Evolutionary conservation across 1,284 basidiomycete genomes (phyloP).

Genomic region (Paramarasmius palmivorus): DNA sequence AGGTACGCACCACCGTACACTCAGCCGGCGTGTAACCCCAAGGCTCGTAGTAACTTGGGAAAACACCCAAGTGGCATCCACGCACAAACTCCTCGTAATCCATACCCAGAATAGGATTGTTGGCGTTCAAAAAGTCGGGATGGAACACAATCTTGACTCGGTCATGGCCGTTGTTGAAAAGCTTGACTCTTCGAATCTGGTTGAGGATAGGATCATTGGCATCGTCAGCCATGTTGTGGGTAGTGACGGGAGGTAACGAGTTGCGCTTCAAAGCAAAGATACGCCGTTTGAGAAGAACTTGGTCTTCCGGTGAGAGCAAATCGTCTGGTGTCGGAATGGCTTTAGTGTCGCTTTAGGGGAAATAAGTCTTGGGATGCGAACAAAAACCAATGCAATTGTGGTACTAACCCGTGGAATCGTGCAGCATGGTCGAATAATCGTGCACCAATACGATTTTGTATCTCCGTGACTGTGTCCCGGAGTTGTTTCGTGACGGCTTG

Average conservation of each 20-base stretch:
- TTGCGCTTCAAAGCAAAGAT: constrained; percentile 96
- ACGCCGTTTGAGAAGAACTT: constrained; percentile 93
- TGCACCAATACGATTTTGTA: constrained; percentile 90
- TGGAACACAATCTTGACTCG: constrained; percentile 96
- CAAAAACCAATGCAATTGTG: background rate
- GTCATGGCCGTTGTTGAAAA: constrained; percentile 86
- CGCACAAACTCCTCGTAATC: constrained; percentile 99
- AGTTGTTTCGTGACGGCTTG: constrained; percentile 98
- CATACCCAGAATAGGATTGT: constrained; percentile 94
- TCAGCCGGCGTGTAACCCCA: constrained; percentile 91
- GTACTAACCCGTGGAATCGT: constrained; percentile 79
- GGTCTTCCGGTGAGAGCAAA: constrained; percentile 89
- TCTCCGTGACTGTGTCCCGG: constrained; percentile 91
- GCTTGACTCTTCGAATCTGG: constrained; percentile 90
- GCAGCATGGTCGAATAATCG: constrained; percentile 94
- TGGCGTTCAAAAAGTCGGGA: constrained; percentile 96
- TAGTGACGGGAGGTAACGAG: constrained; percentile 90
- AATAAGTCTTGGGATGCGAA: constrained; percentile 10
- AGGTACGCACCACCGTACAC: constrained; percentile 71
- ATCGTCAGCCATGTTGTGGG: constrained; percentile 98
- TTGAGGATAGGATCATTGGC: constrained; percentile 90
- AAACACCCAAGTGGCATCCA: constrained; percentile 96
- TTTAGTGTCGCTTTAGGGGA: constrained; percentile 62
- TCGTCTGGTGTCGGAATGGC: constrained; percentile 74
- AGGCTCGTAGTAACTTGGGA: constrained; percentile 95